Conservation (phyloP, 1,284 basidiomycete species). For the Cutaneotrichosporon cutaneum region DNA sequence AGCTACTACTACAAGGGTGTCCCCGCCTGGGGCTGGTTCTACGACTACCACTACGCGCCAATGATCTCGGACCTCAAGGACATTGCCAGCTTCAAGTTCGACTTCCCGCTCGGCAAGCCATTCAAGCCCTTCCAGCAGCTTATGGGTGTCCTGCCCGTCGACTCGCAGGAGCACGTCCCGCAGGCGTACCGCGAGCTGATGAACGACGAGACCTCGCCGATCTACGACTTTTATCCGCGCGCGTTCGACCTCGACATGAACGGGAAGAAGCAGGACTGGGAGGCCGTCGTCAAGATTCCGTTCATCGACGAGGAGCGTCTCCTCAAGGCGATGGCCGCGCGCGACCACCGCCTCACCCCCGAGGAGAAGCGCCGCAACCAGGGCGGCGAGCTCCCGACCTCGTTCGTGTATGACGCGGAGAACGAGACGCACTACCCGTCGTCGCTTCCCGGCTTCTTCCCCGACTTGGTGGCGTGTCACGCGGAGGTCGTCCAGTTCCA, state of each 20-base stretch:
- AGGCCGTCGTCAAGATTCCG: constrained; percentile 97
- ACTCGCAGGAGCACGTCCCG: constrained; percentile 86
- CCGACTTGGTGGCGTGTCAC: constrained; percentile 76
- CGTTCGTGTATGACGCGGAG: constrained; percentile 69
- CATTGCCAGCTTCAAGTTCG: constrained; percentile 75
- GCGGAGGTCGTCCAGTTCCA: constrained; percentile 78
- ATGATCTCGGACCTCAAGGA: constrained; percentile 83
- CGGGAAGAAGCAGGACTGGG: constrained; percentile 98
- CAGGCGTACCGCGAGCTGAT: constrained; percentile 84
- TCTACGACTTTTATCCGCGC: constrained; percentile 89
- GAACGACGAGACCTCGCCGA: constrained; percentile 79
- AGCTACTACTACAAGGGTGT: constrained; percentile 98
- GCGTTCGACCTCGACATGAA: constrained; percentile 93
- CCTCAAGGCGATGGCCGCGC: constrained; percentile 78
- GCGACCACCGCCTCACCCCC: constrained; percentile 70
- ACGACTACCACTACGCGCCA: constrained; percentile 95
- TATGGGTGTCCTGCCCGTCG: constrained; percentile 93
- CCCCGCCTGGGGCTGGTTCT: constrained; percentile 98
- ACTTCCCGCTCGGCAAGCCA: constrained; percentile 81
- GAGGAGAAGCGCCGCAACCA: constrained; percentile 78
- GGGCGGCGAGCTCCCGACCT: constrained; percentile 70
- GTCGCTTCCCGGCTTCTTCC: constrained; percentile 92
- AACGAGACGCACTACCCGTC: constrained; percentile 75
- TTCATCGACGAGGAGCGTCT: constrained; percentile 88
- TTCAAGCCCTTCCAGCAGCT: constrained; percentile 95